These are phyloP conservation scores for Ramaria rubella DNA, from an alignment of 768 basidiomycete genomes.

Conservation along the genomic window DNA sequence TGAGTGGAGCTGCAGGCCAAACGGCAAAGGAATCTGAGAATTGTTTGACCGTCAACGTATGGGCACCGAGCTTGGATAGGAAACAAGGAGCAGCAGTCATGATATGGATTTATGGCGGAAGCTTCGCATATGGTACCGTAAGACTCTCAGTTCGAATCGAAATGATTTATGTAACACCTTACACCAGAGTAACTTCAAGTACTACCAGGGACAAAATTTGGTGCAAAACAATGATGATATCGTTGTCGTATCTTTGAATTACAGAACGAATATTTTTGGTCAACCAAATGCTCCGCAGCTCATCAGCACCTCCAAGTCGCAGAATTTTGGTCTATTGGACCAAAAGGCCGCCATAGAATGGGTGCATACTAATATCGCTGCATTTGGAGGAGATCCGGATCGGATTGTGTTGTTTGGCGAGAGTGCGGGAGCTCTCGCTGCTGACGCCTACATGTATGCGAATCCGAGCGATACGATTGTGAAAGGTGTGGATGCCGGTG, in stretches of 20 bases:
- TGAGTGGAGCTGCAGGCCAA: conserved; percentile 3
- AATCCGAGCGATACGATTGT: conserved; percentile 8
- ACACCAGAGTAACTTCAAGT: neutral
- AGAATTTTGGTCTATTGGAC: conserved; percentile 37
- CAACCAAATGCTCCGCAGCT: conserved; percentile 36
- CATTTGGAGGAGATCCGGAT: conserved; percentile 37
- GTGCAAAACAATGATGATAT: conserved; percentile 7
- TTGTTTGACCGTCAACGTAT: conserved; percentile 34
- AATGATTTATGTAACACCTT: neutral
- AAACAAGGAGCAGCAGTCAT: conserved; percentile 8
- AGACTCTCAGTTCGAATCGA: conserved; percentile 14
- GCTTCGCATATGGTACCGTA: conserved; percentile 20
- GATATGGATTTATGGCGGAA: conserved; percentile 31
- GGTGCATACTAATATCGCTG: conserved; percentile 43
- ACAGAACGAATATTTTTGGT: conserved; percentile 35
- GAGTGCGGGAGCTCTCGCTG: neutral
- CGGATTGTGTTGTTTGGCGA: conserved; percentile 18
- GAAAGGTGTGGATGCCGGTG: neutral
- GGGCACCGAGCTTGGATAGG: conserved; percentile 26
- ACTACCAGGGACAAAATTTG: conserved; percentile 4
- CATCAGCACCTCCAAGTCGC: conserved; percentile 14
- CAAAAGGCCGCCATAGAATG: conserved; percentile 38
- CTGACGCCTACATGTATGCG: conserved; percentile 6
- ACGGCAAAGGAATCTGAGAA: conserved; percentile 19
- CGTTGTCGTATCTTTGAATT: conserved; percentile 22